Percentiles rank a stretch among this genome's conserved stretches.
Evolutionary conservation across 352 stramenopile genomes (phyloP).

Genomic region (Pelagophyceae sp.): DNA sequence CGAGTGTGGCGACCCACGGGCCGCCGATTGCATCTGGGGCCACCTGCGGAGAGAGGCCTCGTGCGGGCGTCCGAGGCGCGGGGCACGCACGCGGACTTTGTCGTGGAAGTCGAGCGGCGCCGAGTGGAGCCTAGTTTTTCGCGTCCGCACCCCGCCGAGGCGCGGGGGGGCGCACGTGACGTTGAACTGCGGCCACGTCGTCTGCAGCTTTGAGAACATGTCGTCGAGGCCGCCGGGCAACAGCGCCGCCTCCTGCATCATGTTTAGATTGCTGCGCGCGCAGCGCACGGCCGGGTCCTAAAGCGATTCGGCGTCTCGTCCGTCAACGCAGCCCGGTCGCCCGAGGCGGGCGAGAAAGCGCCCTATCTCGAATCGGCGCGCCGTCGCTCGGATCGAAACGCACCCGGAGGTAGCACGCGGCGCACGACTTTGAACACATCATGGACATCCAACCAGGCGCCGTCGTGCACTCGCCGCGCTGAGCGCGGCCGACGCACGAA

Average conservation of each 20-base stretch:
- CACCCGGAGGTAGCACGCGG: constrained; percentile 44
- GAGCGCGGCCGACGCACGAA: constrained; percentile 33
- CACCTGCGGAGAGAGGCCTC: no score
- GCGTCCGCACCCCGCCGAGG: constrained; percentile 25
- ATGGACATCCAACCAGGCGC: constrained; percentile 61
- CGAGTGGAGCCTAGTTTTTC: constrained; percentile 24
- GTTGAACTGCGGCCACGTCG: constrained; percentile 33
- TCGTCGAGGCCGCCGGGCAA: constrained; percentile 45
- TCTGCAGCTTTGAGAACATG: constrained; percentile 43
- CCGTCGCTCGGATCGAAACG: no score
- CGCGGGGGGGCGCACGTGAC: constrained; percentile 34
- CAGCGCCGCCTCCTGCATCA: constrained; percentile 36
- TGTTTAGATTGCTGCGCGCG: constrained; percentile 45
- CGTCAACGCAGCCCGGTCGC: no score
- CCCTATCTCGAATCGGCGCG: no score
- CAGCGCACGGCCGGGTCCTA: constrained; percentile 50
- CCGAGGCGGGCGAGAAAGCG: no score
- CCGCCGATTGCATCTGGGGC: no score
- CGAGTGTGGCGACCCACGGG: constrained; percentile 52
- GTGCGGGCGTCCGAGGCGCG: no score
- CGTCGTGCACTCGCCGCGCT: constrained; percentile 34
- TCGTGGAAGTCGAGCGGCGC: no score
- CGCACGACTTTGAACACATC: constrained; percentile 50
- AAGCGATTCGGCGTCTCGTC: no score
- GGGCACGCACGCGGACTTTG: no score